These are phyloP conservation scores for Shiraia sp. DNA, from an alignment of 2,329 filamentous ascomycete species.

Conservation along the genomic window DNA sequence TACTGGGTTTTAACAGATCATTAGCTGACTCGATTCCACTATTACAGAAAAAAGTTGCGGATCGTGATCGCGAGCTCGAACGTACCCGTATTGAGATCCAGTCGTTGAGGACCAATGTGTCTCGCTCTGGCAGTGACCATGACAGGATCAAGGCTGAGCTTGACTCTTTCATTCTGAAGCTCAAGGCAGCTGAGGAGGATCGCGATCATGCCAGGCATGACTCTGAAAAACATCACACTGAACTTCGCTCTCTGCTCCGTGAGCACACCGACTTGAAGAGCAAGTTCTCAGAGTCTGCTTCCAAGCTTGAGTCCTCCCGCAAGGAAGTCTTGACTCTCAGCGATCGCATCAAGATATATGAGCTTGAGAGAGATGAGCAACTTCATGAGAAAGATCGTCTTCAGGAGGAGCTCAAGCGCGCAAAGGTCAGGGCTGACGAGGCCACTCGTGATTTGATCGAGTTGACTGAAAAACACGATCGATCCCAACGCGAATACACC, in stretches of 20 bases:
- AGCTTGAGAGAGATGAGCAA: conserved; percentile 26
- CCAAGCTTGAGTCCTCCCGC: conserved; percentile 24
- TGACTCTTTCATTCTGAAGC: conserved; percentile 16
- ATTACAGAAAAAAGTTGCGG: conserved; percentile 19
- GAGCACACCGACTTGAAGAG: conserved; percentile 32
- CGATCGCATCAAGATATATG: conserved; percentile 27
- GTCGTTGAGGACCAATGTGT: conserved; percentile 14
- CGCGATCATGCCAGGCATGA: conserved; percentile 24
- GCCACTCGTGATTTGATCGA: conserved; percentile 24
- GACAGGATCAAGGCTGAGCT: conserved; percentile 24
- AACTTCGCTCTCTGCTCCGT: conserved; percentile 22
- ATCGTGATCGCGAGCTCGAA: conserved; percentile 24
- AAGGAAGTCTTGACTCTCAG: conserved; percentile 24
- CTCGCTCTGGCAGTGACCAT: conserved; percentile 13
- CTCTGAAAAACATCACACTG: conserved; percentile 24
- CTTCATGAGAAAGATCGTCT: conserved; percentile 29
- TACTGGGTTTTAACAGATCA: too few species aligned
- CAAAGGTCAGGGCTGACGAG: conserved; percentile 22
- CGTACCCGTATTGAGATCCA: conserved; percentile 18
- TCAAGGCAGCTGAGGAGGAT: conserved; percentile 23
- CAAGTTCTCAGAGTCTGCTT: conserved; percentile 18
- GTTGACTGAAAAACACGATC: conserved; percentile 25
- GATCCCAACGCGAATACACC: conserved; percentile 22
- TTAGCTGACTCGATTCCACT: too few species aligned
- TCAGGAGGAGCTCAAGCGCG: conserved; percentile 27